Base-by-base conservation (phyloP, 306 rosid species). In the Pyrus betulifolia region DNA sequence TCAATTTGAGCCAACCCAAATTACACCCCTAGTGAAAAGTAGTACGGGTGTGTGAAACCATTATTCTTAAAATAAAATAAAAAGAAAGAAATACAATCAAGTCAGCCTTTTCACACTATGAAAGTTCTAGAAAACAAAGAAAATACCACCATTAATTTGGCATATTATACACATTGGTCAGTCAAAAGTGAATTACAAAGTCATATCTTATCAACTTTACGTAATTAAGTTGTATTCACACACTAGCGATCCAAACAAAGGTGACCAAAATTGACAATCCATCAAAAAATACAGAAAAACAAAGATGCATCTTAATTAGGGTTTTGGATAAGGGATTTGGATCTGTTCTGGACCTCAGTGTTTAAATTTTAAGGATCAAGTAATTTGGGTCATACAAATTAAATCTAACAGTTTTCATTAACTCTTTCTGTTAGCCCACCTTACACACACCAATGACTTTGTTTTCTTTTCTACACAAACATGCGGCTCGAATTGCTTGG, bases 341-440 rank as follows among this genome's bases (percentile, higher is more conserved):
- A 35, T 35, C 40, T 1, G 40, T 2, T 35, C 0, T 2, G 40
- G 0, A 35, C 0, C 0, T 35, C 0, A 35, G 0, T 35, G 8
- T 35, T 1, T 0, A 35, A 0, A 35, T 35, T 35, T 6, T 35
- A 35, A 35, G 0, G 2, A 35, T 35, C 9, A 35, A 35, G 0
- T 0, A 6, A 35, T 35, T 35, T 35, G 2, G 40, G 1, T 2
- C 9, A 35, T 0, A 6, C 9, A 35, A 35, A 35, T 35, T 7
- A 0, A 35, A 35, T 35, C 0, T 0, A 35, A 1, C 2, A 0
- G 38, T 35, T 35, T 0, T 6, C 9, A 6, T 6, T 35, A 35
- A 35, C 2, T 35, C 0, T 7, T 35, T 38, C 1, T 0, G 10
- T 38, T 38, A 2, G 2, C 1, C 9, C 10, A 7, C 9, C 42